Evolutionary conservation across 768 basidiomycete species (phyloP).

Genomic region (Macrolepiota dolichaula): DNA sequence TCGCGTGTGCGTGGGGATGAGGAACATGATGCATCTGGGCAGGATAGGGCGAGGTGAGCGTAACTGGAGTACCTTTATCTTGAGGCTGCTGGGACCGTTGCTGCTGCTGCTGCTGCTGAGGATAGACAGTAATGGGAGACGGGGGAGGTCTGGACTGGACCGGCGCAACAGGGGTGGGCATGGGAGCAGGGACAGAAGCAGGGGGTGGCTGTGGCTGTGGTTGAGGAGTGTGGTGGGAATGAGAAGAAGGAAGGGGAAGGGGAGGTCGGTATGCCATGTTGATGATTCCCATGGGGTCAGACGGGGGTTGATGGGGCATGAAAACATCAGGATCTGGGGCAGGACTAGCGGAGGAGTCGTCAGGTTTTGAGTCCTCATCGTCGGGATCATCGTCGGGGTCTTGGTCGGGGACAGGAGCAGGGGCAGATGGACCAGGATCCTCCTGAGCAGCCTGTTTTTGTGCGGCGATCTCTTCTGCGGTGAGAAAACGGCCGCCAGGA

Average conservation of each 20-base stretch:
- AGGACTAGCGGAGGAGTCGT: conserved; percentile 24
- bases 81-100: conserved; percentile 15
- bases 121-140: conserved; percentile 15
- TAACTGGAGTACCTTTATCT: conserved; percentile 24
- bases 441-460: conserved; percentile 49
- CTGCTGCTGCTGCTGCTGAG: conserved; percentile 16
- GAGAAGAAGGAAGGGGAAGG: conserved; percentile 10
- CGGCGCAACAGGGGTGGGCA: conserved; percentile 3
- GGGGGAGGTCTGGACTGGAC: conserved; percentile 6
- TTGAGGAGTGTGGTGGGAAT: conserved; percentile 13
- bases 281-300: conserved; percentile 23
- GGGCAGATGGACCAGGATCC: conserved; percentile 27
- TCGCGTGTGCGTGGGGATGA: conserved; percentile 74
- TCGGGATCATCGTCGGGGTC: conserved; percentile 23
- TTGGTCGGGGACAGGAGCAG: conserved; percentile 30
- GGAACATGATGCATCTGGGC: conserved; percentile 78
- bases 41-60: conserved; percentile 58
- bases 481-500: conserved; percentile 96
- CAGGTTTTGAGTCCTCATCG: conserved; percentile 39
- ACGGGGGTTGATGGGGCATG: conserved; percentile 15
- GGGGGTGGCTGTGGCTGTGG: conserved; percentile 2
- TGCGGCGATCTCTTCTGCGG: conserved; percentile 90
- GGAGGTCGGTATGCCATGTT: conserved; percentile 21
- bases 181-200: conserved; percentile 2
- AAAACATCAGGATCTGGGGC: conserved; percentile 19